Conservation (phyloP, 495 filamentous ascomycete genomes). For the Hypoxylon fragiforme region DNA sequence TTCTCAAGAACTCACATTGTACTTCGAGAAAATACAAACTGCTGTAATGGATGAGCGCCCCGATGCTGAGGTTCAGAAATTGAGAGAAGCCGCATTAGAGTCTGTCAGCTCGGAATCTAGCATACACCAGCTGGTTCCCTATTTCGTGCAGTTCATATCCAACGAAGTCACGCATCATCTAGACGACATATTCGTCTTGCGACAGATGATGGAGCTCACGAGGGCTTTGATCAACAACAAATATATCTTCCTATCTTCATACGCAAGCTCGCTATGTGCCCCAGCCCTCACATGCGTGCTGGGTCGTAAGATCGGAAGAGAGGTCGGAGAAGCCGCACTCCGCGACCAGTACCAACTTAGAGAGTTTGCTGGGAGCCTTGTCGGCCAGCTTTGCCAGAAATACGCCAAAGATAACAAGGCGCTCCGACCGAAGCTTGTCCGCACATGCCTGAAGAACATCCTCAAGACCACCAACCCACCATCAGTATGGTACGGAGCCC, state of each 20-base stretch:
- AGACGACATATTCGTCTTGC: constrained; percentile 81
- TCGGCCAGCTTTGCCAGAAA: constrained; percentile 71
- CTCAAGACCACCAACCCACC: constrained; percentile 81
- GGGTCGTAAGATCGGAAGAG: constrained; percentile 74
- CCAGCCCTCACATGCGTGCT: constrained; percentile 89
- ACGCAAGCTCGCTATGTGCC: constrained; percentile 84
- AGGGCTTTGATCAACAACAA: constrained; percentile 80
- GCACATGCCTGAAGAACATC: constrained; percentile 87
- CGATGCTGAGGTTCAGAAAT: constrained; percentile 65
- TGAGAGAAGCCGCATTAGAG: constrained; percentile 81
- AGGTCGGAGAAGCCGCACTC: constrained; percentile 41
- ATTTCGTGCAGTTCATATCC: constrained; percentile 91
- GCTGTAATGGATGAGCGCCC: constrained; percentile 83
- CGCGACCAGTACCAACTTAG: constrained; percentile 77
- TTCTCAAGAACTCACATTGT: constrained; percentile 93
- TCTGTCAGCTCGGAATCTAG: constrained; percentile 85
- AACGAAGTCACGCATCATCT: constrained; percentile 92
- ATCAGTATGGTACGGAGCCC: constrained; percentile 82
- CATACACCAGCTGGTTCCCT: constrained; percentile 91
- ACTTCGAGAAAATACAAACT: constrained; percentile 89
- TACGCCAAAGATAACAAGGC: constrained; percentile 74
- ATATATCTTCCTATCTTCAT: constrained; percentile 83
- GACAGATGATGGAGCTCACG: constrained; percentile 87
- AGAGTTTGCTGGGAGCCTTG: constrained; percentile 77
- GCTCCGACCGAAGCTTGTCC: constrained; percentile 83